These are phyloP conservation scores for Cicer yamashitae DNA, from an alignment of 306 rosid genomes.

Conservation along the genomic window DNA sequence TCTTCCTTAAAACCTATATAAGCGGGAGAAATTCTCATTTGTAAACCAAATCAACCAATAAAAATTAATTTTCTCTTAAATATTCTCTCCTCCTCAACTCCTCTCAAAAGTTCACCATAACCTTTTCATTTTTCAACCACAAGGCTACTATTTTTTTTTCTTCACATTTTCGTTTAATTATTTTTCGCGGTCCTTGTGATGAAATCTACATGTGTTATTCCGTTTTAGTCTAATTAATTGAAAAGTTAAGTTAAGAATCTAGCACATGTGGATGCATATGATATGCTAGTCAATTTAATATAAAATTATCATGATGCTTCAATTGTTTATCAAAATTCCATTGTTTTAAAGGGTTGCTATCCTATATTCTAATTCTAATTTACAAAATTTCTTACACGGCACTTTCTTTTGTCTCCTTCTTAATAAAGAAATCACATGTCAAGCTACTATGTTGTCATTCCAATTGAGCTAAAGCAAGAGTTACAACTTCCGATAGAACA, in stretches of 20 bases:
- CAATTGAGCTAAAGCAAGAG: background rate
- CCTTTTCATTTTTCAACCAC: too few relatives aligned
- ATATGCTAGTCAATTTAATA: constrained; percentile 24
- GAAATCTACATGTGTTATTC: background rate
- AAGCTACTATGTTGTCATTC: background rate
- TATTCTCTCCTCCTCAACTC: too few relatives aligned
- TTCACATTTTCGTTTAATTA: too few relatives aligned
- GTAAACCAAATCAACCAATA: too few relatives aligned
- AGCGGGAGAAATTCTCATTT: too few relatives aligned
- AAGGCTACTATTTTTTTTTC: too few relatives aligned
- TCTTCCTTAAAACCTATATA: too few relatives aligned
- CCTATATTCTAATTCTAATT: background rate
- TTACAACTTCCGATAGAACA: background rate
- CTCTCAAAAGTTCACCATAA: too few relatives aligned
- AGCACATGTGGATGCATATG: background rate
- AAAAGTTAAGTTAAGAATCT: background rate
- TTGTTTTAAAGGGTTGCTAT: constrained; percentile 36
- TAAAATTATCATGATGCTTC: background rate
- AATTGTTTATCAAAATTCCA: background rate
- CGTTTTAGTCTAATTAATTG: background rate
- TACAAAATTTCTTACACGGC: background rate
- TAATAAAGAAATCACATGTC: background rate
- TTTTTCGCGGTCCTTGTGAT: too few relatives aligned
- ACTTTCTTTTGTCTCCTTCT: background rate
- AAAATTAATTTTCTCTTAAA: too few relatives aligned